phyloP scores from a whole-genome alignment of 192 early-diverging fungal species.

The Umbelopsis sp. region DNA sequence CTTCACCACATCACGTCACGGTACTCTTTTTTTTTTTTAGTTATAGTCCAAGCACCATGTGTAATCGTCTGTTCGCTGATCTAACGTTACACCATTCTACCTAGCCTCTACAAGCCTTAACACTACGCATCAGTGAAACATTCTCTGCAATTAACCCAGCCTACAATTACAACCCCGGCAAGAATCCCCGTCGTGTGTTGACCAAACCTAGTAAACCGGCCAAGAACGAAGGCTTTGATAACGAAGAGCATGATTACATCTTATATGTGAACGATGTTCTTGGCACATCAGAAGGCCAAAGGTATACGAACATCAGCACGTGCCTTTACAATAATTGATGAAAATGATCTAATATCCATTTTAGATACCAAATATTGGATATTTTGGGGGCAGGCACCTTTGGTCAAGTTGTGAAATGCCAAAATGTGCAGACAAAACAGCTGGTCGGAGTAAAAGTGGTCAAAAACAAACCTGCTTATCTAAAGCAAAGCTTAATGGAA shows the following conservation, averaged over 20 bases:
- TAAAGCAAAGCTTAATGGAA: conserved; percentile 96
- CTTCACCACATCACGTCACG: background rate
- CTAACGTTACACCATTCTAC: background rate
- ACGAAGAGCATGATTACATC: conserved; percentile 94
- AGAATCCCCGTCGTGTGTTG: conserved; percentile 87
- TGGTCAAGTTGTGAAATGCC: conserved; percentile 97
- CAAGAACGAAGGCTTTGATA: conserved; percentile 92
- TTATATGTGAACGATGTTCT: conserved; percentile 94
- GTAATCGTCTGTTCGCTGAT: background rate
- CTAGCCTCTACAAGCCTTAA: conserved; percentile 7
- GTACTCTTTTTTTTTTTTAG: background rate
- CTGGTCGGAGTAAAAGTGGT: conserved; percentile 95
- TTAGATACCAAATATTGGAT: conserved; percentile 87
- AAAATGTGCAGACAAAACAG: conserved; percentile 84
- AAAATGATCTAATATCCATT: background rate
- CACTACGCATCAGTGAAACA: conserved; percentile 41
- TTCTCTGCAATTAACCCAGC: conserved; percentile 77
- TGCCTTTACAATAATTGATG: background rate
- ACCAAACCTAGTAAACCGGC: conserved; percentile 91
- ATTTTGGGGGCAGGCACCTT: conserved; percentile 96
- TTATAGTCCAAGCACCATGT: background rate
- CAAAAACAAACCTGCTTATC: conserved; percentile 97
- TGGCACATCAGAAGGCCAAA: conserved; percentile 81
- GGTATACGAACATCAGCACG: conserved; percentile 43
- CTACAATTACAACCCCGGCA: conserved; percentile 75